Conservation (phyloP, 108 stramenopile species). For the Bacterosira constricta region DNA sequence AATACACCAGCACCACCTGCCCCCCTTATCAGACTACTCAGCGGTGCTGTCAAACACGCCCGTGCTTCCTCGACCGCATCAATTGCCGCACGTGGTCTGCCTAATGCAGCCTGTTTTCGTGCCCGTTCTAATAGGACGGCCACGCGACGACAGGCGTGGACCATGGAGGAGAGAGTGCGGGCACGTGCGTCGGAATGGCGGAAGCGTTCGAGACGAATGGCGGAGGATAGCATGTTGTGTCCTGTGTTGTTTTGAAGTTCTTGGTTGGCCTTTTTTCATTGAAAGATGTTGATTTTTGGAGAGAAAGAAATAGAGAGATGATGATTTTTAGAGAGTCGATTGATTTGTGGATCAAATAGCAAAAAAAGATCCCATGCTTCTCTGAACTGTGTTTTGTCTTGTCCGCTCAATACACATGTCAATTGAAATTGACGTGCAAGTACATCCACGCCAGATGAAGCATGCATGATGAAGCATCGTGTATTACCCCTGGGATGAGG, state of each 20-base stretch:
- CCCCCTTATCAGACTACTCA: slow-evolving; percentile 57
- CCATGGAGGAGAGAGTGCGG: slow-evolving; percentile 71
- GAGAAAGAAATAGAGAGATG: background rate
- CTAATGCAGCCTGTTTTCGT: slow-evolving; percentile 74
- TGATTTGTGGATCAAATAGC: too few relatives aligned
- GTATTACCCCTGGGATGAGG: too few relatives aligned
- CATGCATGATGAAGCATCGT: too few relatives aligned
- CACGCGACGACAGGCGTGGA: slow-evolving; percentile 75
- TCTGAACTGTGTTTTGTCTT: too few relatives aligned
- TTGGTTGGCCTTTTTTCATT: slow-evolving; percentile 49
- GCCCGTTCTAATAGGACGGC: slow-evolving; percentile 80
- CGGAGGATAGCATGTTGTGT: slow-evolving; percentile 67
- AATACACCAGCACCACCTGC: slow-evolving; percentile 27
- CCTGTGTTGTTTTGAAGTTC: slow-evolving; percentile 80
- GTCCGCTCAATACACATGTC: too few relatives aligned
- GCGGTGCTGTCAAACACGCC: slow-evolving; percentile 72
- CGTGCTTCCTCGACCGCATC: slow-evolving; percentile 90
- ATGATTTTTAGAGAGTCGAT: background rate
- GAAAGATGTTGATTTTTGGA: too few relatives aligned
- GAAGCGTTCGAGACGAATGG: slow-evolving; percentile 63
- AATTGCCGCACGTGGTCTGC: slow-evolving; percentile 78
- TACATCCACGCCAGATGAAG: too few relatives aligned
- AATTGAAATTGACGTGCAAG: too few relatives aligned
- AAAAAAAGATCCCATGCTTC: too few relatives aligned
- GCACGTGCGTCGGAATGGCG: slow-evolving; percentile 67